phyloP scores from a whole-genome alignment of 2,329 filamentous ascomycete species.

The Pseudofabraea citricarpa region DNA sequence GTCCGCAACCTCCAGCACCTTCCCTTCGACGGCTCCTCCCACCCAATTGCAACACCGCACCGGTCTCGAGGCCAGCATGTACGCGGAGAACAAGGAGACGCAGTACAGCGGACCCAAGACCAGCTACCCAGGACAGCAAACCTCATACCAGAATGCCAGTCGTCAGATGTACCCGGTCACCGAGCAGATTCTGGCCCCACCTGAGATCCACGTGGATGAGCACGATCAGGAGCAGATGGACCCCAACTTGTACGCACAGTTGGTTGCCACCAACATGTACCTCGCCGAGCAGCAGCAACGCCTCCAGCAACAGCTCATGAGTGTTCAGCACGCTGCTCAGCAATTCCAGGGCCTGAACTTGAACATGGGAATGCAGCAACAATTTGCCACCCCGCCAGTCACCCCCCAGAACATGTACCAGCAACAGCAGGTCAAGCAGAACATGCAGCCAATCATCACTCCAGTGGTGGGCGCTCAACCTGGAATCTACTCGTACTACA shows the following conservation, averaged over 20 bases:
- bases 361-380: conserved; percentile 44
- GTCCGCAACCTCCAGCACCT: conserved; percentile 67
- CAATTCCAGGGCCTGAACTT: conserved; percentile 76
- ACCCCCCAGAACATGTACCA: conserved; percentile 42
- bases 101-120: conserved; percentile 28
- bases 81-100: conserved; percentile 23
- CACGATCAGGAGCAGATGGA: conserved; percentile 73
- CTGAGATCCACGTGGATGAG: conserved; percentile 69
- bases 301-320: conserved; percentile 87
- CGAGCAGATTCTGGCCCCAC: conserved; percentile 86
- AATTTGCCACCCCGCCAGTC: conserved; percentile 44
- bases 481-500: conserved; percentile 78
- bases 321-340: conserved; percentile 75
- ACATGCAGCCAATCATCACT: conserved; percentile 40
- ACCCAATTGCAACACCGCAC: conserved; percentile 40
- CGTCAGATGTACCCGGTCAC: conserved; percentile 62
- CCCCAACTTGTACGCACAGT: conserved; percentile 78
- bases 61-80: conserved; percentile 25
- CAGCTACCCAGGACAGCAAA: conserved; percentile 23
- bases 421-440: conserved; percentile 28
- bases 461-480: conserved; percentile 58
- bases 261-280: conserved; percentile 87
- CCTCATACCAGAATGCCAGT: conserved; percentile 39
- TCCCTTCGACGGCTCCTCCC: conserved; percentile 61
- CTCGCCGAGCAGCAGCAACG: conserved; percentile 92